Evolutionary conservation across 148 eudicot species (phyloP).

Genomic region (Suaeda aralocaspica): DNA sequence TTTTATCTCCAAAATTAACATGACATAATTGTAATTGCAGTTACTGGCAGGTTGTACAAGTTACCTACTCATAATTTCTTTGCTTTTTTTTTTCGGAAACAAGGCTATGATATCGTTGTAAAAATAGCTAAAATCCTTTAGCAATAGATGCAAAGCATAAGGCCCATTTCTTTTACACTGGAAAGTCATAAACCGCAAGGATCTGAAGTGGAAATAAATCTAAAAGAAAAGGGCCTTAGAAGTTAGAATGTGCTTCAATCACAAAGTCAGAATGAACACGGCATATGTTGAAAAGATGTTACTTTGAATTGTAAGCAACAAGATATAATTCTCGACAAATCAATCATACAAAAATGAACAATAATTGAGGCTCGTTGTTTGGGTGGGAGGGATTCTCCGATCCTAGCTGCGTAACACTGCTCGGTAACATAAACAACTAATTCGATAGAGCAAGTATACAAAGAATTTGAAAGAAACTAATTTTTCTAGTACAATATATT

Average conservation of each 20-base stretch:
- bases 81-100: background rate
- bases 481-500: background rate
- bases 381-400: background rate
- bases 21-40: background rate
- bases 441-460: constrained; percentile 11
- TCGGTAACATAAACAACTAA: background rate
- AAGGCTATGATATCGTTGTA: background rate
- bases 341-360: constrained; percentile 26
- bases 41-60: constrained; percentile 9
- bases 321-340: constrained; percentile 1
- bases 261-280: background rate
- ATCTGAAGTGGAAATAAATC: no score
- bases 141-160: no score
- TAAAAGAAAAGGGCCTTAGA: no score
- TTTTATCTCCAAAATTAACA: background rate
- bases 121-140: background rate
- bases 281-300: background rate
- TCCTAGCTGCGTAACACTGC: constrained; percentile 10
- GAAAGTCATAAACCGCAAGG: no score
- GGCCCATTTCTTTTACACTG: no score
- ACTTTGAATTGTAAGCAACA: background rate
- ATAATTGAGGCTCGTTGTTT: background rate
- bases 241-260: background rate
- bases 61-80: background rate
- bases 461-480: constrained; percentile 25